Evolutionary conservation across 2,329 filamentous ascomycete species (phyloP).

Genomic region (Coniochaeta prunicola): DNA sequence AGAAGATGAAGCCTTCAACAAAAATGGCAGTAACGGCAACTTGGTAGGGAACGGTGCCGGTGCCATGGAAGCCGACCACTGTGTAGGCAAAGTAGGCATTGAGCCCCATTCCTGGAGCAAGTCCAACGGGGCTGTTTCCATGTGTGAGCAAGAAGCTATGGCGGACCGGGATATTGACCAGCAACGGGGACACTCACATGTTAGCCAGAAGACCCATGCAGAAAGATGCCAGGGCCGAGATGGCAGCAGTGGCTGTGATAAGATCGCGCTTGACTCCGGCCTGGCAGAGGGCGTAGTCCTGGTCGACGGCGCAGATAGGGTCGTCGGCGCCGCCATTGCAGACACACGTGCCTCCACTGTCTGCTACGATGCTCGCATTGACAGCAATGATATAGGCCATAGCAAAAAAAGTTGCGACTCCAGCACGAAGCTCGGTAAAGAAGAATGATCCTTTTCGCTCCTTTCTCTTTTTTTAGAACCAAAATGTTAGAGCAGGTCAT

Average conservation of each 20-base stretch:
- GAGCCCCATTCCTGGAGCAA: conserved; percentile 71
- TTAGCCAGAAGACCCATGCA: conserved; percentile 80
- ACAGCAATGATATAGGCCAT: conserved; percentile 49
- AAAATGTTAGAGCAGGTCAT: not conserved
- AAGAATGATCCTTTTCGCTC: conserved; percentile 71
- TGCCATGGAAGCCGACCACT: conserved; percentile 71
- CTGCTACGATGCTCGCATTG: conserved; percentile 47
- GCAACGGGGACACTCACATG: conserved; percentile 38
- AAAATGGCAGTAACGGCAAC: conserved; percentile 82
- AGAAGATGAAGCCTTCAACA: conserved; percentile 80
- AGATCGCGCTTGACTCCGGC: conserved; percentile 65
- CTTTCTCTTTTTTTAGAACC: conserved; percentile 39
- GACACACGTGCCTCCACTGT: conserved; percentile 69
- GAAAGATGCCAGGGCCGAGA: conserved; percentile 72
- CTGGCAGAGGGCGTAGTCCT: conserved; percentile 57
- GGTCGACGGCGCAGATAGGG: conserved; percentile 44
- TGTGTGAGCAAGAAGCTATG: not conserved
- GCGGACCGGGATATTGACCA: not conserved
- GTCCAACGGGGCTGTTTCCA: conserved; percentile 45
- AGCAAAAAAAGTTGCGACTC: conserved; percentile 71
- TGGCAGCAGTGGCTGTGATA: conserved; percentile 79
- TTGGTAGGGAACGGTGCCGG: conserved; percentile 63
- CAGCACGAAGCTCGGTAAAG: conserved; percentile 77
- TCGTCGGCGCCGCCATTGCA: conserved; percentile 49
- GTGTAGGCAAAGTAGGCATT: conserved; percentile 86